phyloP scores from a whole-genome alignment of 225 moss, liverwort and hornwort genomes.

The Ulota crispa region DNA sequence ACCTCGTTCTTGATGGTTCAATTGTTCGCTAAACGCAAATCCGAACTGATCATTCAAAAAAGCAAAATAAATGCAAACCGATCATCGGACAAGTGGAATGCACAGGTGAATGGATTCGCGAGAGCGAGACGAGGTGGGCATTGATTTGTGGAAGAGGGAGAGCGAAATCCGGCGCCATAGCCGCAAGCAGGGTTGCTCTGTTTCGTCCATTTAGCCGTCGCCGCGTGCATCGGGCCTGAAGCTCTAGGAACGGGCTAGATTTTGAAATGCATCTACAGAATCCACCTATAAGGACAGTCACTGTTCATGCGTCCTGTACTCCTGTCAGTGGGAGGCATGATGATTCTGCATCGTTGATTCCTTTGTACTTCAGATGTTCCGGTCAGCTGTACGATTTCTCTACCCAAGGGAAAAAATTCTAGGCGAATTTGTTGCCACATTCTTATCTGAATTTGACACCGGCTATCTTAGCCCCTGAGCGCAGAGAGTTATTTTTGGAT shows the following conservation, averaged over 20 bases:
- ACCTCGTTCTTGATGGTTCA: background rate
- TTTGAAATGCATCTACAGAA: background rate
- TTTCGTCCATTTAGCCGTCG: constrained; percentile 25
- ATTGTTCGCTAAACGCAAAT: background rate
- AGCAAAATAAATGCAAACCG: background rate
- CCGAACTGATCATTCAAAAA: background rate
- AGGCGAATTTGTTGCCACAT: no score
- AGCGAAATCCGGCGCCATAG: constrained; percentile 25
- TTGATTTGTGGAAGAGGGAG: constrained; percentile 22
- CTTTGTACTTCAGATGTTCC: background rate
- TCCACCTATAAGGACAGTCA: background rate
- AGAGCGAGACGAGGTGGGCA: background rate
- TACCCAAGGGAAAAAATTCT: no score
- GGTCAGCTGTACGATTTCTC: no score
- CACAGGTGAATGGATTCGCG: background rate
- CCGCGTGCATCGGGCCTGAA: background rate
- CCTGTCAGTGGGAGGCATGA: no score
- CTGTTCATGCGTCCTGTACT: no score
- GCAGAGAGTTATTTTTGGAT: no score
- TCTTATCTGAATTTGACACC: no score
- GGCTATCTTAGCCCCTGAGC: no score
- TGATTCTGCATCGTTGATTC: background rate
- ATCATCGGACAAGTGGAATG: constrained; percentile 3
- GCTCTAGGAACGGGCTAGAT: background rate
- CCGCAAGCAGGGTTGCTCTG: background rate